Evolutionary conservation across 2,329 filamentous ascomycete species (phyloP), one percentile per base, ranked within the genome.

Genomic region (Purpureocillium lavendulum): DNA sequence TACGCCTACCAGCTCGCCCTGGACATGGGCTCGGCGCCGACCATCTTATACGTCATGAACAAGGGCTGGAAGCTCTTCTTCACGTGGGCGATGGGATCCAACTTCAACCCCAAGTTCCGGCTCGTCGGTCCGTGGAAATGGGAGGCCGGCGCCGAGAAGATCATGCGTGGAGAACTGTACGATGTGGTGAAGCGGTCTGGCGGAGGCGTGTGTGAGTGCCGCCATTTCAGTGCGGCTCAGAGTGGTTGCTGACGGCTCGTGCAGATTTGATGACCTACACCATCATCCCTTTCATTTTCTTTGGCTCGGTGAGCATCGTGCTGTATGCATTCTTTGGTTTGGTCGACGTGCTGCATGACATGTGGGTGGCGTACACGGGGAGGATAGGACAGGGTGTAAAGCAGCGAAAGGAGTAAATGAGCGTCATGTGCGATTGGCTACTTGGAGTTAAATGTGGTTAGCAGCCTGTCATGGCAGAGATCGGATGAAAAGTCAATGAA

Each of bases 1-100:
- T 72, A 72, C 44, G 64, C 65, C 0, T 71, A 70, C 50, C 69
- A 72, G 51, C 59, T 72, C 4, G 67, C 67, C 0, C 53, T 68
- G 0, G 69, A 71, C 45, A 66, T 70, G 46, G 64, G 63, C 2
- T 50, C 66, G 3, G 67, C 66, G 0, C 66, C 67, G 1, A 58
- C 50, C 1, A 52, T 65, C 12, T 41, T 44, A 0, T 52, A 64
- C 24, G 51, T 70, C 4, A 38, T 59, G 39, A 48, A 45, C 10
- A 53, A 57, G 35, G 57, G 62, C 4, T 65, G 50, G 51, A 64
- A 61, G 42, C 39, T 67, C 8, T 54, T 62, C 6, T 62, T 60
- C 39, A 62, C 60, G 0, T 72, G 69, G 69, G 67, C 68, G 2
- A 62, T 71, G 52, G 62, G 67, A 0, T 59, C 67, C 24, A 70